Base-by-base conservation (phyloP, 1,139 yeast species). In the Sugiyamaella pinicola region DNA sequence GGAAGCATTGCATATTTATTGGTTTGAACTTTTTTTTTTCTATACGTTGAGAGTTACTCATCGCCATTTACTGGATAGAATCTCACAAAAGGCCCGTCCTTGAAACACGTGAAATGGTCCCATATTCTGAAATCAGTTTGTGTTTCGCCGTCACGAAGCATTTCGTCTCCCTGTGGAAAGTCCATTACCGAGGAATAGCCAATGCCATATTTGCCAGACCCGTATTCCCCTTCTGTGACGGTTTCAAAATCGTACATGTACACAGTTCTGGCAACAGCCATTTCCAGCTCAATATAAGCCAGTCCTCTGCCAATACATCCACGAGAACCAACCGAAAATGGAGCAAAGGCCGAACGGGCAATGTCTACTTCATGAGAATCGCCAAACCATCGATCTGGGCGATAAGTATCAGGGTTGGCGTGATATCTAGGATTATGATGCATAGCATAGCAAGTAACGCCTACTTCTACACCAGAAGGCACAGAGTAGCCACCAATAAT, bases 41-140 rank as follows among this genome's bases (percentile, higher is more conserved):
- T 39, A 10, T 15, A 47, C 24, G 19, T 28, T 28, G n/a, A 6
- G 10, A 40, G 18, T 21, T 40, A 31, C 18, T 38, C 12, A 39
- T 33, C 33, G n/a, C 22, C 22, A 18, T 28, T 38, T 15, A 15
- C 44, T 34, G 19, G 17, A 12, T 41, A 18, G 15, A 54, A 54
- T 21, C 52, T 26, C 44, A 57, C 51, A 47, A 57, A 37, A n/a
- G 60, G 56, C 4, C 60, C 60, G 19, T 49, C 58, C 49, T 57
- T 57, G 48, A 47, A 55, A 29, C 55, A 49, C 10, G 58, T 53
- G 39, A 57, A 57, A 34, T 57, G 60, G 43, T 57, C 60, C 60
- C 60, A 57, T 21, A 54, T 44, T 31, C 60, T 51, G 55, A 57
- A 57, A 19, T 42, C 43, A 6, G 54, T 43, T n/a, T 18, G 19